These are phyloP conservation scores for Micractinium conductrix DNA, from an alignment of 139 green algal genomes.

Conservation along the genomic window DNA sequence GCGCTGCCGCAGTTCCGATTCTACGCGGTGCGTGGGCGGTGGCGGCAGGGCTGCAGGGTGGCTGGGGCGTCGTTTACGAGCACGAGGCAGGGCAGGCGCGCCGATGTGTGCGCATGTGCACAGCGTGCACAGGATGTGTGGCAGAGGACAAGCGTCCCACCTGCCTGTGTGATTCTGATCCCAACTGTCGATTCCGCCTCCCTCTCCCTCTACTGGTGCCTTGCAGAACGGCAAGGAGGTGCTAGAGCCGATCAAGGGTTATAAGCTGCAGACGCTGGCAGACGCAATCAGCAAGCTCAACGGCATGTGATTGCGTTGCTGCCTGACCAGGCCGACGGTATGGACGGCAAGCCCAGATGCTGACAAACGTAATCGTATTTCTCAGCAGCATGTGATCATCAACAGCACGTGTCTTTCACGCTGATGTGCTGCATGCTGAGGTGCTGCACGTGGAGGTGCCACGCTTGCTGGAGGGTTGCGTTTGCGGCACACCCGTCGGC, in stretches of 20 bases:
- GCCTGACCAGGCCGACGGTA: too few relatives aligned
- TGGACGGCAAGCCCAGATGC: too few relatives aligned
- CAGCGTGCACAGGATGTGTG: background rate
- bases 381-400: too few relatives aligned
- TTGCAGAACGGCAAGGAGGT: conserved; percentile 71
- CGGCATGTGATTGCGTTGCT: background rate
- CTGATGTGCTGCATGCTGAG: too few relatives aligned
- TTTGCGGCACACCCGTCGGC: too few relatives aligned
- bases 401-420: too few relatives aligned
- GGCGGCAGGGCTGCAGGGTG: too few relatives aligned
- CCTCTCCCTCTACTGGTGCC: background rate
- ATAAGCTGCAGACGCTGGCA: conserved; percentile 81
- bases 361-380: too few relatives aligned
- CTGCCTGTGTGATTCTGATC: background rate
- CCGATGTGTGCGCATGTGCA: background rate
- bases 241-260: conserved; percentile 62
- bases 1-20: conserved; percentile 82
- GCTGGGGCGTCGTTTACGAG: background rate
- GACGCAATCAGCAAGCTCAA: conserved; percentile 63
- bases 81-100: background rate
- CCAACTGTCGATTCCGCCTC: background rate
- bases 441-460: too few relatives aligned
- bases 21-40: conserved; percentile 50
- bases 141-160: background rate
- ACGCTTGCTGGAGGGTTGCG: too few relatives aligned